Evolutionary conservation across 2,329 filamentous ascomycete genomes (phyloP).

Genomic region (Fusarium sp.): DNA sequence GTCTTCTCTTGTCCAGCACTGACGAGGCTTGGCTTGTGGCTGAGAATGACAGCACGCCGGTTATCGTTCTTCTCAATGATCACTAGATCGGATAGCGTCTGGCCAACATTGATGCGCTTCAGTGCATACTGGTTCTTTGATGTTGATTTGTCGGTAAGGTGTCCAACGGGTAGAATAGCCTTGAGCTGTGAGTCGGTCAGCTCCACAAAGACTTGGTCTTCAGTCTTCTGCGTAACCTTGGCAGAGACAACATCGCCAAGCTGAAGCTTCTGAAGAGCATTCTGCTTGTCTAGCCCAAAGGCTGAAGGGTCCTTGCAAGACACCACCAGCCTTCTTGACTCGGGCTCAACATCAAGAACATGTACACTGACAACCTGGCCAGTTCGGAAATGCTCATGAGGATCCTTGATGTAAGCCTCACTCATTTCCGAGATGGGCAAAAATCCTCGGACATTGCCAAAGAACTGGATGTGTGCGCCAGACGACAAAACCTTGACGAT

Average conservation of each 20-base stretch:
- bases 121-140: constrained; percentile 80
- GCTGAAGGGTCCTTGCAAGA: constrained; percentile 90
- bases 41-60: constrained; percentile 77
- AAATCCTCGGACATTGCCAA: constrained; percentile 83
- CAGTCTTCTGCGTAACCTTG: constrained; percentile 82
- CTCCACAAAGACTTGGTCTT: constrained; percentile 79
- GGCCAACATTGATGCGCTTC: constrained; percentile 84
- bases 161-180: constrained; percentile 77
- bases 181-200: constrained; percentile 77
- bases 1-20: constrained; percentile 76
- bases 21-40: constrained; percentile 84
- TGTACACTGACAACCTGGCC: constrained; percentile 94
- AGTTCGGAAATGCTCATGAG: constrained; percentile 84
- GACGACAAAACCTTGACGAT: constrained; percentile 80
- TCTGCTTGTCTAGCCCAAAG: constrained; percentile 78
- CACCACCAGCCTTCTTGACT: constrained; percentile 77
- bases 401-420: constrained; percentile 91
- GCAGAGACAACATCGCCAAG: constrained; percentile 80
- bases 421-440: constrained; percentile 97
- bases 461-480: constrained; percentile 93
- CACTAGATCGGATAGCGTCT: constrained; percentile 81
- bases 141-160: constrained; percentile 84
- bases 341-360: constrained; percentile 80
- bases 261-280: constrained; percentile 76
- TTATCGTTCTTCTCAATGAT: constrained; percentile 86